Evolutionary conservation across 257 asterid species (phyloP).

Genomic region (Solanum pennellii): DNA sequence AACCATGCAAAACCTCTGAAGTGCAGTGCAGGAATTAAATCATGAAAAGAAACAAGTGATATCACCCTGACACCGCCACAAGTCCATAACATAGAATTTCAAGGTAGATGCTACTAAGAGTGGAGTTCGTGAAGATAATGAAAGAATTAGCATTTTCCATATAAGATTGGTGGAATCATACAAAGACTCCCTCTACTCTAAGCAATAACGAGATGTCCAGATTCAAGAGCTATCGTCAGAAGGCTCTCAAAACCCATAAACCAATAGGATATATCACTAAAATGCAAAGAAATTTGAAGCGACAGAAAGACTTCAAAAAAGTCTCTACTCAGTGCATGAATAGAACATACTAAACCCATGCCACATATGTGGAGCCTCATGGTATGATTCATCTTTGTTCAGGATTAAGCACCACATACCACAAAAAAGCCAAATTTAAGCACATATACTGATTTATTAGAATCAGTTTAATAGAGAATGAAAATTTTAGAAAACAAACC

Average conservation of each 20-base stretch:
- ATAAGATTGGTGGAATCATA: background rate
- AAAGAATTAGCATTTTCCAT: background rate
- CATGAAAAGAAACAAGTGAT: background rate
- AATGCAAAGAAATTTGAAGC: background rate
- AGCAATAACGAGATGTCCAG: background rate
- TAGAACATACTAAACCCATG: background rate
- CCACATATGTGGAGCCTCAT: background rate
- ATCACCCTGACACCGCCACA: background rate
- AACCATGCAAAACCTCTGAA: conserved; percentile 5
- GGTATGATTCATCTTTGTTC: background rate
- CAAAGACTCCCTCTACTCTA: background rate
- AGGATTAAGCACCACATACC: background rate
- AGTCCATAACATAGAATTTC: background rate
- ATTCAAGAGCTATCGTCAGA: background rate
- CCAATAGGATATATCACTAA: background rate
- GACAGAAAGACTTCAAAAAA: background rate
- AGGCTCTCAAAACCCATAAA: background rate
- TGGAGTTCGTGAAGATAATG: background rate
- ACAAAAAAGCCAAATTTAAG: background rate
- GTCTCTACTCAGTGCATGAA: background rate
- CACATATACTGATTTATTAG: background rate
- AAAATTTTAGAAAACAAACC: background rate
- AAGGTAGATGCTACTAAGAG: background rate
- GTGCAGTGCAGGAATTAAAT: background rate
- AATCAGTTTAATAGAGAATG: background rate